Evolutionary conservation across 345 rosid genomes (phyloP), one percentile per base, ranked within the genome.

Genomic region (Kandelia obovata): DNA sequence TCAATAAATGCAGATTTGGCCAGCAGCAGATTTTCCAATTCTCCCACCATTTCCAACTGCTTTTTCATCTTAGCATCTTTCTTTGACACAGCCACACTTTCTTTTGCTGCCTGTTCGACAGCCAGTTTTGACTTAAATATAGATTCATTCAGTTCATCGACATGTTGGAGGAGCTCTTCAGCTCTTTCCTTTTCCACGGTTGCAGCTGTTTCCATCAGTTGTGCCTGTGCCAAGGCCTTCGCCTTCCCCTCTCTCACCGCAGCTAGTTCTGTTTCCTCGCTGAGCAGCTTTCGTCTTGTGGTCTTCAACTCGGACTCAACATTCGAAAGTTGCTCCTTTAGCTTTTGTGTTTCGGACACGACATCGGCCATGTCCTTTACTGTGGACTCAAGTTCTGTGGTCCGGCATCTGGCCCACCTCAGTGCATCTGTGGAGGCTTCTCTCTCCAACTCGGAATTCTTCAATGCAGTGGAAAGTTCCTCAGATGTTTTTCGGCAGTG

Each of bases 211-310:
- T 85, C 86, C 77, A 77, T 70, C 47, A 67, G 30, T 62, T 80
- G 77, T 4, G 67, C 81, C 53, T 35, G 66, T 20, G 71, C 65
- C 52, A 73, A 28, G 43, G 85, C 85, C 76, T 75, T 81, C 32
- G 67, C 46, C 64, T 83, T 72, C 43, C 46, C 71, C 5, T 83
- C 86, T 55, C 61, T 77, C 7, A 80, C 75, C 4, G 70, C 66
- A 30, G 78, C 84, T 62, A 87, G 81, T 58, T 76, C 76, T 1
- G 82, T 70, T 67, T 83, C 86, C 78, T 64, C 58, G 53, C 52
- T 32, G 35, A 81, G 79, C 46, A 84, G 58, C 76, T 69, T 81
- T 3, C 39, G 82, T 68, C 80, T 83, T 20, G 72, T 55, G 39
- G 66, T 69, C 68, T 73, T 83, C 62, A 85, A 74, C 67, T 85